Evolutionary conservation across 2,329 filamentous ascomycete species (phyloP).

Genomic region (Colletotrichum lentis): DNA sequence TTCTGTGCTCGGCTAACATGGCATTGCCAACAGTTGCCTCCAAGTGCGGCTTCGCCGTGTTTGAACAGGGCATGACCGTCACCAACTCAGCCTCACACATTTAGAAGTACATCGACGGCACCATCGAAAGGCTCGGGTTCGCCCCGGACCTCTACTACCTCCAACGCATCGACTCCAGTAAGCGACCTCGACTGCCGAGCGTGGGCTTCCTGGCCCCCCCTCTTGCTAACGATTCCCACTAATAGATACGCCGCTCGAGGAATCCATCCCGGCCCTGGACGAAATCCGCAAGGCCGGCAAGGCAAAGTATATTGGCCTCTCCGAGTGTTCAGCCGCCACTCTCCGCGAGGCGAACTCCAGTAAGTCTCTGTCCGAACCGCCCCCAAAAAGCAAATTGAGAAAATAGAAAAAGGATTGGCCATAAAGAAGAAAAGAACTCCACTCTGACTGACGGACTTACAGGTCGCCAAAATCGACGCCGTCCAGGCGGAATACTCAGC

Average conservation of each 20-base stretch:
- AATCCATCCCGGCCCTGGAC: slow-evolving; percentile 57
- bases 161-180: slow-evolving; percentile 56
- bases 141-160: slow-evolving; percentile 56
- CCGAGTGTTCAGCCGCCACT: slow-evolving; percentile 56
- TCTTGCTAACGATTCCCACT: background rate
- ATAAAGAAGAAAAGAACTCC: background rate
- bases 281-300: slow-evolving; percentile 56
- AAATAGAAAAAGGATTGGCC: too few species aligned
- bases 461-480: slow-evolving; percentile 57
- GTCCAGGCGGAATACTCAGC: slow-evolving; percentile 57
- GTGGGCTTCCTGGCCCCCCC: too few species aligned
- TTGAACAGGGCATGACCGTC: slow-evolving; percentile 44
- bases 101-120: slow-evolving; percentile 58
- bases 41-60: slow-evolving; percentile 55
- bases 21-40: slow-evolving; percentile 51
- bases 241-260: slow-evolving; percentile 53
- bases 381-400: too few species aligned
- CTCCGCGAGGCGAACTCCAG: slow-evolving; percentile 56
- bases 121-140: slow-evolving; percentile 58
- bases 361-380: slow-evolving; percentile 38
- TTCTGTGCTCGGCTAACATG: background rate
- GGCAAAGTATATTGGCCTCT: slow-evolving; percentile 59
- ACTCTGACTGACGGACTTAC: background rate
- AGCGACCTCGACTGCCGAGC: slow-evolving; percentile 23
- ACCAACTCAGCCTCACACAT: slow-evolving; percentile 58